These are phyloP conservation scores for Phaffomyces opuntiae DNA, from an alignment of 805 yeast genomes.

Conservation along the genomic window DNA sequence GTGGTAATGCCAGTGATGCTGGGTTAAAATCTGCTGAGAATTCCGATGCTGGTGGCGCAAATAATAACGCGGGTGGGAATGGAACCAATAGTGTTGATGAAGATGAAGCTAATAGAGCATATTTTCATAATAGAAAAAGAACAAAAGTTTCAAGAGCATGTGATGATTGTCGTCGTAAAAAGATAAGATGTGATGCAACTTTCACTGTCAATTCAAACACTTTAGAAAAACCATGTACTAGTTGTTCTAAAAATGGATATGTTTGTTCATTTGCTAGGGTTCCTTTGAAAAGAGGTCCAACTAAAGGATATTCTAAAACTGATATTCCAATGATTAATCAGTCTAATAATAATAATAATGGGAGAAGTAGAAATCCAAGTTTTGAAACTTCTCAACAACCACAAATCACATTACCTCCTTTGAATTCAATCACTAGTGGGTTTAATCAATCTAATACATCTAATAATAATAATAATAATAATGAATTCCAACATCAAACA, in stretches of 20 bases:
- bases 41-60: not conserved
- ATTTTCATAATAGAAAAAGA: constrained; percentile 38
- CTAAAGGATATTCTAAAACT: constrained; percentile 50
- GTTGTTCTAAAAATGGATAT: constrained; percentile 55
- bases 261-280: constrained; percentile 61
- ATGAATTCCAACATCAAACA: constrained; percentile 7
- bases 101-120: constrained; percentile 1
- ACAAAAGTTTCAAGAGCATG: constrained; percentile 77
- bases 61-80: too few relatives aligned
- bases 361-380: constrained; percentile 2
- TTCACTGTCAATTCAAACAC: constrained; percentile 36
- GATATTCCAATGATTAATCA: not conserved
- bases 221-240: constrained; percentile 50
- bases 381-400: constrained; percentile 1
- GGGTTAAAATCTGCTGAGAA: not conserved
- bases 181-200: constrained; percentile 63
- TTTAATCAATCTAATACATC: not conserved
- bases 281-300: constrained; percentile 75
- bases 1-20: too few relatives aligned
- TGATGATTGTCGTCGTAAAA: constrained; percentile 71
- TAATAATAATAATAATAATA: not conserved
- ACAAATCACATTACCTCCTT: constrained; percentile 8
- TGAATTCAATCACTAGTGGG: constrained; percentile 6
- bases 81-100: not conserved
- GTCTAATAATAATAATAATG: not conserved